Conservation (phyloP, 805 yeast genomes). For the Nakazawaea wyomingensis region DNA sequence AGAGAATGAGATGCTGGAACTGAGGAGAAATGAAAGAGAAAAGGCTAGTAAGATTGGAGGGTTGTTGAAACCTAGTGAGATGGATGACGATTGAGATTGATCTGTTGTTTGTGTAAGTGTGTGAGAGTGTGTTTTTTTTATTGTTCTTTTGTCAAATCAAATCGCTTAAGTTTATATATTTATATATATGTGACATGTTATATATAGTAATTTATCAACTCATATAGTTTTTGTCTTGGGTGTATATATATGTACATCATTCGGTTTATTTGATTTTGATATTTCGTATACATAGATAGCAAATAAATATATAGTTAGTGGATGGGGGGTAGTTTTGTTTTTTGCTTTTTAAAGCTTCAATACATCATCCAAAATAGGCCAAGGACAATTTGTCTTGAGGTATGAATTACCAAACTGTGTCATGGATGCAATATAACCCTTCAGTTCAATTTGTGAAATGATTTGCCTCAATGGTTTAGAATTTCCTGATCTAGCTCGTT, state of each 20-base stretch:
- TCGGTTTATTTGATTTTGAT: too few relatives aligned
- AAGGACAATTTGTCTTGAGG: conserved; percentile 8
- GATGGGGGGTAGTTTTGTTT: too few relatives aligned
- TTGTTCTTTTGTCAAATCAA: too few relatives aligned
- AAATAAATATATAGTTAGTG: too few relatives aligned
- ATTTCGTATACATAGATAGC: too few relatives aligned
- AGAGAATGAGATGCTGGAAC: conserved; percentile 69
- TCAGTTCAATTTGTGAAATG: not conserved
- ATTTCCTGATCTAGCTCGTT: not conserved
- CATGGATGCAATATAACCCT: conserved; percentile 1
- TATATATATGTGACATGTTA: conserved; percentile 1
- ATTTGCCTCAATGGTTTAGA: not conserved
- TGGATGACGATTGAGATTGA: conserved; percentile 78
- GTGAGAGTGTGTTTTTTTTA: too few relatives aligned
- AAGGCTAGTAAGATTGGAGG: conserved; percentile 89
- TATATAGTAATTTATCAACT: not conserved
- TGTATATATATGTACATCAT: not conserved
- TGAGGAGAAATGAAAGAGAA: conserved; percentile 65
- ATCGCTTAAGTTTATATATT: too few relatives aligned
- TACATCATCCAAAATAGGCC: not conserved
- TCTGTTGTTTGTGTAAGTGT: too few relatives aligned
- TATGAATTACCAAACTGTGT: conserved; percentile 1
- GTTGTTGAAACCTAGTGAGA: conserved; percentile 86
- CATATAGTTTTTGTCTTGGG: not conserved
- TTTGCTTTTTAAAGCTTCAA: not conserved